Percentiles rank a stretch among this genome's conserved stretches.
Conservation (phyloP, 2,329 filamentous ascomycete species). For the Endoconidiophora laricicola region DNA sequence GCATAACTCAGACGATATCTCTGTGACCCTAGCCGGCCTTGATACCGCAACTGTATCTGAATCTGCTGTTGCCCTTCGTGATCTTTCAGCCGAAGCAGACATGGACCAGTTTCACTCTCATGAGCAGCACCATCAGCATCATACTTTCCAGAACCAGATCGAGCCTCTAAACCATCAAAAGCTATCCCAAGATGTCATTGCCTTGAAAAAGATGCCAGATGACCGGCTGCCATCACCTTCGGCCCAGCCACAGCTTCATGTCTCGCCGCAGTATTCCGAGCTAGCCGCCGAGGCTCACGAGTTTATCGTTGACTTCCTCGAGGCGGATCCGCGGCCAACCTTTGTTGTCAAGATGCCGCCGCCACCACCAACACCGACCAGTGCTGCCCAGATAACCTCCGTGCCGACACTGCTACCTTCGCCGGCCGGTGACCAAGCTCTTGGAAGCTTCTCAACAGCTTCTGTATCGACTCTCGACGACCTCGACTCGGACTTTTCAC, state of each 20-base stretch:
- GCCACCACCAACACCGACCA: background rate
- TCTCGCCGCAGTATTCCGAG: background rate
- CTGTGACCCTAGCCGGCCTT: background rate
- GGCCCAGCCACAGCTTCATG: background rate
- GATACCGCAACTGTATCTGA: background rate
- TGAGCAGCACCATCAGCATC: background rate
- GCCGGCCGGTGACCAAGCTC: background rate
- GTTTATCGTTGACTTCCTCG: constrained; percentile 23
- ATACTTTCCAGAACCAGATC: background rate
- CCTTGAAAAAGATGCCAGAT: background rate
- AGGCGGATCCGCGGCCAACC: constrained; percentile 26
- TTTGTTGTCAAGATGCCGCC: constrained; percentile 19
- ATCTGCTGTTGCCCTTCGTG: too few species aligned
- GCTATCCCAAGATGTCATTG: background rate
- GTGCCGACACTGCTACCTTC: constrained; percentile 3
- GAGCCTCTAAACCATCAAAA: background rate
- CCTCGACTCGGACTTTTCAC: constrained; percentile 7
- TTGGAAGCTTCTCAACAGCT: constrained; percentile 4
- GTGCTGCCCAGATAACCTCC: background rate
- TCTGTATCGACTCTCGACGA: constrained; percentile 9
- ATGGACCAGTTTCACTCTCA: background rate
- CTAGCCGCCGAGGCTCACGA: constrained; percentile 1
- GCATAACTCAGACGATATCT: background rate
- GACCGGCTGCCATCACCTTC: background rate
- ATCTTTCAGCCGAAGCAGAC: too few species aligned